These are phyloP conservation scores for Clavispora phyllophila DNA, from an alignment of 805 yeast genomes.

Conservation along the genomic window DNA sequence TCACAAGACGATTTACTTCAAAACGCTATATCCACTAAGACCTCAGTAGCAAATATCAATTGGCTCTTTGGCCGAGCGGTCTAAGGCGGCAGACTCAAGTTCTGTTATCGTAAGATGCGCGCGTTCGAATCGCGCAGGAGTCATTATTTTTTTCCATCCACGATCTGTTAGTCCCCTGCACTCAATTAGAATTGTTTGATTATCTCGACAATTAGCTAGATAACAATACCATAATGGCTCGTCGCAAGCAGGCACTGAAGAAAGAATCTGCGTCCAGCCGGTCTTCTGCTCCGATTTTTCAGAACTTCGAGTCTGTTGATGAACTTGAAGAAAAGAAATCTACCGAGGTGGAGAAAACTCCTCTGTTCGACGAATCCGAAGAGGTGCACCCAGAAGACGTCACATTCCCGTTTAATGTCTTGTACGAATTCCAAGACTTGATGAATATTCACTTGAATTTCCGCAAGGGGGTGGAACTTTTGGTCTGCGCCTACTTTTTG, in stretches of 20 bases:
- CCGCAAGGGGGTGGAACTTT: slow-evolving; percentile 27
- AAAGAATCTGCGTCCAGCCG: slow-evolving; percentile 9
- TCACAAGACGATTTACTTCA: too few species aligned
- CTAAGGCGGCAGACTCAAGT: slow-evolving; percentile 10
- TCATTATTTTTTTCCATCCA: slow-evolving; percentile 5
- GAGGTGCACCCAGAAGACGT: slow-evolving; percentile 4
- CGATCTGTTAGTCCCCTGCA: not conserved
- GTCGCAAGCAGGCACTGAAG: slow-evolving; percentile 9
- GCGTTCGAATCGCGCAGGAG: slow-evolving; percentile 9
- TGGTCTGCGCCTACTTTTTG: slow-evolving; percentile 23
- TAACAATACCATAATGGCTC: slow-evolving; percentile 9
- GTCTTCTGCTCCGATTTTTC: slow-evolving; percentile 15
- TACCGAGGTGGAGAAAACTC: not conserved
- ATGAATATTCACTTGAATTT: slow-evolving; percentile 29
- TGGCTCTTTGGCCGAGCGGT: slow-evolving; percentile 10
- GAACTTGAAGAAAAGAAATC: not conserved
- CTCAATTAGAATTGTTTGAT: not conserved
- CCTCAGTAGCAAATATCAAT: not conserved
- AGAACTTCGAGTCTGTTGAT: not conserved
- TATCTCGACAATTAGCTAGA: not conserved
- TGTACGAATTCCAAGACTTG: slow-evolving; percentile 34
- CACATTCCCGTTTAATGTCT: slow-evolving; percentile 11
- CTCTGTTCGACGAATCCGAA: not conserved
- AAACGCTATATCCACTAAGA: too few species aligned
- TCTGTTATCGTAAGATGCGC: slow-evolving; percentile 10